These are phyloP conservation scores for Verticillium isaacii DNA, from an alignment of 2,329 filamentous ascomycete species.

Conservation along the genomic window DNA sequence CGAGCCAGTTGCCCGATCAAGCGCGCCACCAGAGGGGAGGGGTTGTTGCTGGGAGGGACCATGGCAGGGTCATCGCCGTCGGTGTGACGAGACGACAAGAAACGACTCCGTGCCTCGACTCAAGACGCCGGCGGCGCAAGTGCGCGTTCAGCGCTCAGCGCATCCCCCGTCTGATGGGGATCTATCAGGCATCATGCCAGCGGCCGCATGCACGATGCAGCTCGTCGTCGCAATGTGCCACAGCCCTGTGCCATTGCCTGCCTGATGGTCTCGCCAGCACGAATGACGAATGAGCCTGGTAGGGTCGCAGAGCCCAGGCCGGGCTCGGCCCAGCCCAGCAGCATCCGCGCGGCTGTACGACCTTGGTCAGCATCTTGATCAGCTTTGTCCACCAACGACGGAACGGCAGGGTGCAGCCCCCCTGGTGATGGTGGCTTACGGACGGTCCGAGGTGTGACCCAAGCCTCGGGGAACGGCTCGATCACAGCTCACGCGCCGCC, in stretches of 20 bases:
- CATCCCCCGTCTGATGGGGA: background rate
- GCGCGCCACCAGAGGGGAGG: background rate
- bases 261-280: no score
- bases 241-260: no score
- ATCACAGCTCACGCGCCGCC: background rate
- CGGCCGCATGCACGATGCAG: background rate
- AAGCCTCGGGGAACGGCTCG: background rate
- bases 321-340: background rate
- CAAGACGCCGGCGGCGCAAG: background rate
- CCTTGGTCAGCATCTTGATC: background rate
- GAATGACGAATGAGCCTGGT: no score
- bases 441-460: background rate
- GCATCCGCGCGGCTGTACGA: background rate
- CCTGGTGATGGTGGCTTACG: background rate
- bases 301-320: background rate
- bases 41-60: background rate
- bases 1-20: background rate
- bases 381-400: background rate
- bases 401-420: background rate
- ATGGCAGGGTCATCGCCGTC: background rate
- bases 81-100: background rate
- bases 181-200: background rate
- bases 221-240: background rate
- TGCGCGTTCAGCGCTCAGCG: background rate
- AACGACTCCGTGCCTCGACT: background rate